Percentiles rank a stretch among this genome's conserved stretches.
Evolutionary conservation across 768 basidiomycete species (phyloP).

Genomic region (Hemileccinum impolitum): DNA sequence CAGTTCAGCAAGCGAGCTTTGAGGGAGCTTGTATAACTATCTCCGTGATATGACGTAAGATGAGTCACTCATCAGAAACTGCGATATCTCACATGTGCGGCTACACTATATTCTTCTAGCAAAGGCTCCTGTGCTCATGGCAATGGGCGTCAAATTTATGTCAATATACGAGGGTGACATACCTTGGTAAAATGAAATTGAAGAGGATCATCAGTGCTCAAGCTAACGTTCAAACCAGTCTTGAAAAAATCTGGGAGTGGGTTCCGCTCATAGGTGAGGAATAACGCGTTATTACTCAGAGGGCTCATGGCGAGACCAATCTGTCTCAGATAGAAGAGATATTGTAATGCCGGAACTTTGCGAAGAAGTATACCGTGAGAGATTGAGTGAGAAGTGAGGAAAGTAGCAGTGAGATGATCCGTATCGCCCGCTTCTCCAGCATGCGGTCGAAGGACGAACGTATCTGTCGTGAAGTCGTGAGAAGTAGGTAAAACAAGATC

Average conservation of each 20-base stretch:
- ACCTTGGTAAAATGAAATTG: constrained; percentile 99
- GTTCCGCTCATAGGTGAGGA: constrained; percentile 95
- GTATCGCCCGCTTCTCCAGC: constrained; percentile 98
- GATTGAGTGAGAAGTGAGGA: constrained; percentile 95
- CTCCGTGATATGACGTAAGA: background rate
- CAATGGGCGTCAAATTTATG: background rate
- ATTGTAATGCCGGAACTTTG: constrained; percentile 96
- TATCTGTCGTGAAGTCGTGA: constrained; percentile 50
- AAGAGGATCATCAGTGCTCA: constrained; percentile 93
- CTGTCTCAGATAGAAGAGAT: constrained; percentile 96
- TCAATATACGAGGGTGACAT: background rate
- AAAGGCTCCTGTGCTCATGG: constrained; percentile 68
- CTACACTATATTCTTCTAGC: constrained; percentile 96
- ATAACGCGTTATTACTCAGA: constrained; percentile 95
- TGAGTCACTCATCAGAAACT: background rate
- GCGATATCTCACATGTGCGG: constrained; percentile 72
- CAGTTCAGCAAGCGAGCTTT: constrained; percentile 90
- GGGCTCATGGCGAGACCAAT: constrained; percentile 99
- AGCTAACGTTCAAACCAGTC: constrained; percentile 89
- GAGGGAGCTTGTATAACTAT: constrained; percentile 95
- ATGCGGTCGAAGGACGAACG: constrained; percentile 95
- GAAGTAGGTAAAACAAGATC: constrained; percentile 4
- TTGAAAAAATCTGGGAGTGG: constrained; percentile 97
- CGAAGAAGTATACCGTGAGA: constrained; percentile 98
- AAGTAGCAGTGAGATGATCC: constrained; percentile 94